Percentiles rank a stretch among this genome's conserved stretches.
Evolutionary conservation across 352 stramenopile species (phyloP).

Genomic region (Phytophthora citrophthora): DNA sequence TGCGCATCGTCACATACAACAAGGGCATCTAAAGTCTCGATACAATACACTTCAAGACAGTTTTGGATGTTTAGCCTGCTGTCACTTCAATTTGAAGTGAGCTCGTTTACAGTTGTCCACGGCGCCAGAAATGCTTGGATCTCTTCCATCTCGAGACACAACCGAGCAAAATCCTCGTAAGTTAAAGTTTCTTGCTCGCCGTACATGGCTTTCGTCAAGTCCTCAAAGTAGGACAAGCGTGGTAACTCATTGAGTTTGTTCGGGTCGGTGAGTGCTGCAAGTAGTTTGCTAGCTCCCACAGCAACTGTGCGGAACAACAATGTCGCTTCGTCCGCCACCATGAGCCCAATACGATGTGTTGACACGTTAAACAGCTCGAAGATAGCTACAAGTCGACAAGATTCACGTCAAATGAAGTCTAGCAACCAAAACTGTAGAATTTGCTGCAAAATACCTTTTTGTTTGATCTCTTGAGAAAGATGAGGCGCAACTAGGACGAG

Average conservation of each 20-base stretch:
- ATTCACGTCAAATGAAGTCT: neutral
- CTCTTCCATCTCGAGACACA: conserved; percentile 18
- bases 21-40: conserved; percentile 61
- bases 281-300: conserved; percentile 17
- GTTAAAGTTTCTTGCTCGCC: conserved; percentile 35
- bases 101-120: conserved; percentile 5
- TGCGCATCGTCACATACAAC: conserved; percentile 84
- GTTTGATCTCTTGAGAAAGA: conserved; percentile 26
- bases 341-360: conserved; percentile 30
- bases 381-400: conserved; percentile 17
- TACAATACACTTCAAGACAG: neutral
- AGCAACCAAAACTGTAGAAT: too few relatives aligned
- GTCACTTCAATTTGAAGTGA: neutral
- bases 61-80: neutral
- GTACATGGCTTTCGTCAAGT: conserved; percentile 39
- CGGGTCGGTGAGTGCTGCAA: neutral
- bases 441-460: conserved; percentile 18
- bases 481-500: conserved; percentile 27
- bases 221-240: conserved; percentile 23
- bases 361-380: conserved; percentile 45
- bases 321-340: conserved; percentile 41
- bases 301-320: conserved; percentile 36
- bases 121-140: conserved; percentile 22
- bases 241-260: neutral
- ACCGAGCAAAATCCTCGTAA: conserved; percentile 19